phyloP scores from a whole-genome alignment of 1,284 basidiomycete genomes.

The Athelia psychrophila region DNA sequence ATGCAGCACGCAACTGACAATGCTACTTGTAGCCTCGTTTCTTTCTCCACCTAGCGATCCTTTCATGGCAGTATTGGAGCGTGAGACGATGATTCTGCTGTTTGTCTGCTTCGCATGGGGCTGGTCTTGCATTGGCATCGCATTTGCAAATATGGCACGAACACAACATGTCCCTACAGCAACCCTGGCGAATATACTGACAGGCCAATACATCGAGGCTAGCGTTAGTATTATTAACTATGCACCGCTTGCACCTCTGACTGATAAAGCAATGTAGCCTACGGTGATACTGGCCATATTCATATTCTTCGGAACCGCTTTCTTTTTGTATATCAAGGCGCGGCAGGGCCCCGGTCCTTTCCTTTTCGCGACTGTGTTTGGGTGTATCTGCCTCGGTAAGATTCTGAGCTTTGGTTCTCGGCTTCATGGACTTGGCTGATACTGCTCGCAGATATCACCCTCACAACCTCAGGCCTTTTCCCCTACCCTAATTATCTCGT shows the following conservation, averaged over 20 bases:
- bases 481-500: slow-evolving; percentile 66
- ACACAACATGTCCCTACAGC: slow-evolving; percentile 39
- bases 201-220: slow-evolving; percentile 59
- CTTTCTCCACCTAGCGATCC: slow-evolving; percentile 70
- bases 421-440: not conserved
- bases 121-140: slow-evolving; percentile 68
- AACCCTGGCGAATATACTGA: slow-evolving; percentile 33
- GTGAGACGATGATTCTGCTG: slow-evolving; percentile 59
- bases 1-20: not conserved
- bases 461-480: slow-evolving; percentile 60
- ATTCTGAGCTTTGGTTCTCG: not conserved
- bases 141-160: slow-evolving; percentile 60
- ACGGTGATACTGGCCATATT: slow-evolving; percentile 63
- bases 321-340: slow-evolving; percentile 66
- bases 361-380: slow-evolving; percentile 55
- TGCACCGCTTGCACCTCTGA: not conserved
- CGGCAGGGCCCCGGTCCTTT: slow-evolving; percentile 66
- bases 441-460: slow-evolving; percentile 45
- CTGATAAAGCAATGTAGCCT: slow-evolving; percentile 35
- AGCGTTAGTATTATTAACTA: slow-evolving; percentile 35
- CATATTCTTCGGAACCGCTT: slow-evolving; percentile 58
- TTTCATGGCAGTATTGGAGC: slow-evolving; percentile 66
- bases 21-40: slow-evolving; percentile 40
- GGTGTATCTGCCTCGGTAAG: slow-evolving; percentile 53
- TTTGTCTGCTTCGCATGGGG: slow-evolving; percentile 57